phyloP scores from a whole-genome alignment of 805 yeast species.

The Starmerella davenportii region DNA sequence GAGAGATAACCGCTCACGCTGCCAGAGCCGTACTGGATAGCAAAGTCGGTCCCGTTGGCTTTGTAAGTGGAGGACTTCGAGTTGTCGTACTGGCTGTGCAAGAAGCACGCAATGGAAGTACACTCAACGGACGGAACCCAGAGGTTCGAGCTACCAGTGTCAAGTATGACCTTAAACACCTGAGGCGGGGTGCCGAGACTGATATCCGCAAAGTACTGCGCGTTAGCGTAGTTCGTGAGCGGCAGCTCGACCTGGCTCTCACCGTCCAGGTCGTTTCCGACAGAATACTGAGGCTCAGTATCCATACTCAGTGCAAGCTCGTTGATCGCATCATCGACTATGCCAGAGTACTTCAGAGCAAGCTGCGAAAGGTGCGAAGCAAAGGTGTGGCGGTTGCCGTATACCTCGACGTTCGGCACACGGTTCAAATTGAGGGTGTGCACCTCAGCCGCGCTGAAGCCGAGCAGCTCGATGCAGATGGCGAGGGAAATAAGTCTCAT shows the following conservation, averaged over 20 bases:
- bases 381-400: conserved; percentile 12
- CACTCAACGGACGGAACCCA: conserved; percentile 92
- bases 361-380: conserved; percentile 15
- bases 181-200: conserved; percentile 87
- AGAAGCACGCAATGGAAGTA: conserved; percentile 83
- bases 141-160: conserved; percentile 90
- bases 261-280: conserved; percentile 3
- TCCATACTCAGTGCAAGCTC: conserved; percentile 6
- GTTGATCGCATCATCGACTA: conserved; percentile 5
- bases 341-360: conserved; percentile 16
- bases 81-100: conserved; percentile 83
- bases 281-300: conserved; percentile 9
- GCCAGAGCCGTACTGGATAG: conserved; percentile 85
- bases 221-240: conserved; percentile 80
- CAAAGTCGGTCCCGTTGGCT: conserved; percentile 70
- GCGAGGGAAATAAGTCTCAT: conserved; percentile 3
- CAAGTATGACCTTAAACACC: conserved; percentile 79
- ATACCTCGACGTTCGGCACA: conserved; percentile 10
- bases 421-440: conserved; percentile 14
- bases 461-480: neutral
- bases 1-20: conserved; percentile 83
- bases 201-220: conserved; percentile 89
- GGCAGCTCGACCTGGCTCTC: conserved; percentile 33
- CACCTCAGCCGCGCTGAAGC: conserved; percentile 11
- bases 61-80: conserved; percentile 64